Conservation (phyloP, 495 filamentous ascomycete genomes). For the Tuber indicum region DNA sequence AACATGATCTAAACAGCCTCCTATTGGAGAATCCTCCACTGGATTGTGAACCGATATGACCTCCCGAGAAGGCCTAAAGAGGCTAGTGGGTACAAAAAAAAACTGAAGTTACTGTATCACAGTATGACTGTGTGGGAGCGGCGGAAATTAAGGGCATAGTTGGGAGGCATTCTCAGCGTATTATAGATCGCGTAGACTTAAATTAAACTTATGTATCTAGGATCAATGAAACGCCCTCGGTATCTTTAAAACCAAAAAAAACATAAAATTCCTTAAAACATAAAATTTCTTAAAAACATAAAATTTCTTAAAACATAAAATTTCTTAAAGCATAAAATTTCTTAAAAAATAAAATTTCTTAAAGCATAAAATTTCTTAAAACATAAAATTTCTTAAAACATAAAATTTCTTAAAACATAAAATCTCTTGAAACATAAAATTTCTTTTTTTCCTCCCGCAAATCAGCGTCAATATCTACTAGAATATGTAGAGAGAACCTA, state of each 20-base stretch:
- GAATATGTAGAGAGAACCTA: too few species aligned
- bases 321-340: too few species aligned
- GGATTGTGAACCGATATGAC: background rate
- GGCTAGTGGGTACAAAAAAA: background rate
- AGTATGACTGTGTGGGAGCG: too few species aligned
- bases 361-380: too few species aligned
- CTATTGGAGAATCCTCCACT: background rate
- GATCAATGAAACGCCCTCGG: background rate
- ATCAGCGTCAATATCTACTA: background rate
- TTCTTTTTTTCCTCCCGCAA: background rate
- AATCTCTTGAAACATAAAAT: too few species aligned
- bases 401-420: too few species aligned
- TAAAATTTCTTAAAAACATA: too few species aligned
- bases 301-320: too few species aligned
- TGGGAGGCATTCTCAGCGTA: background rate
- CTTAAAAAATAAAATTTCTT: too few species aligned
- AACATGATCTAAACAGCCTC: background rate
- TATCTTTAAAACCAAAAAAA: background rate
- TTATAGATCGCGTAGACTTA: background rate
- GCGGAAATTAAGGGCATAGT: background rate
- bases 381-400: too few species aligned
- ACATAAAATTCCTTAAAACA: too few species aligned
- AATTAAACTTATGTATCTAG: background rate
- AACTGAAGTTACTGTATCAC: background rate
- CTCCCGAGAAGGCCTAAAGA: background rate